phyloP scores from a whole-genome alignment of 164 flowering plant species.

The Stephania japonica region DNA sequence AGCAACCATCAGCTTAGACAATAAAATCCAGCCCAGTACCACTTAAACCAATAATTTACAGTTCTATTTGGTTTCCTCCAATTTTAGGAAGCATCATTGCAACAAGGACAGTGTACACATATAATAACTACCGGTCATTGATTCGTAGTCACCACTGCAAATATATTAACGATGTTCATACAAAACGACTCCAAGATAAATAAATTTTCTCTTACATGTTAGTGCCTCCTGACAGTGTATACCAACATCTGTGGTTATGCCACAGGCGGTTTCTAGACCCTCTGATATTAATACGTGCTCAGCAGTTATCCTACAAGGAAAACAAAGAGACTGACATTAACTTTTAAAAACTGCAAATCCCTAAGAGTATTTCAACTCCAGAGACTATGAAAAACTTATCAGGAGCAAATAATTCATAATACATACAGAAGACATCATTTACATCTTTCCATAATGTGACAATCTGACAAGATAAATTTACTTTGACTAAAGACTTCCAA shows the following conservation, averaged over 20 bases:
- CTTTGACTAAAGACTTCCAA: slow-evolving; percentile 2
- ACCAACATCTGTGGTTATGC: slow-evolving; percentile 27
- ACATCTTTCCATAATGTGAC: background rate
- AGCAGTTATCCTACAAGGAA: slow-evolving; percentile 41
- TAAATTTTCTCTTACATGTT: slow-evolving; percentile 35
- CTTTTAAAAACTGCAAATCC: slow-evolving; percentile 4
- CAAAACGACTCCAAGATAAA: slow-evolving; percentile 9
- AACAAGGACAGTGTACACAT: background rate
- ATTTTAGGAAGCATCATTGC: background rate
- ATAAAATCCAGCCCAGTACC: background rate
- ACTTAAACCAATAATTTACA: background rate
- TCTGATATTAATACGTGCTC: slow-evolving; percentile 28
- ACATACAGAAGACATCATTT: background rate
- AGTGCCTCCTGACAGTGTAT: slow-evolving; percentile 20
- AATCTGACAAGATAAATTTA: slow-evolving; percentile 6
- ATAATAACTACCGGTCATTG: background rate
- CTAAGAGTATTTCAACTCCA: slow-evolving; percentile 7
- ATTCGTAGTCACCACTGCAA: background rate
- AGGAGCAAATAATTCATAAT: slow-evolving; percentile 1
- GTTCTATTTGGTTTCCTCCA: background rate
- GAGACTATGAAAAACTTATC: slow-evolving; percentile 4
- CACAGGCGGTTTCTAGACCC: slow-evolving; percentile 27
- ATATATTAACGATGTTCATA: background rate
- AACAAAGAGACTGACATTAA: slow-evolving; percentile 15
- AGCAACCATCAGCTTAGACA: background rate